Evolutionary conservation across 306 rosid genomes (phyloP), one percentile per base, ranked within the genome.

Genomic region (Oxytropis ochrocephala): DNA sequence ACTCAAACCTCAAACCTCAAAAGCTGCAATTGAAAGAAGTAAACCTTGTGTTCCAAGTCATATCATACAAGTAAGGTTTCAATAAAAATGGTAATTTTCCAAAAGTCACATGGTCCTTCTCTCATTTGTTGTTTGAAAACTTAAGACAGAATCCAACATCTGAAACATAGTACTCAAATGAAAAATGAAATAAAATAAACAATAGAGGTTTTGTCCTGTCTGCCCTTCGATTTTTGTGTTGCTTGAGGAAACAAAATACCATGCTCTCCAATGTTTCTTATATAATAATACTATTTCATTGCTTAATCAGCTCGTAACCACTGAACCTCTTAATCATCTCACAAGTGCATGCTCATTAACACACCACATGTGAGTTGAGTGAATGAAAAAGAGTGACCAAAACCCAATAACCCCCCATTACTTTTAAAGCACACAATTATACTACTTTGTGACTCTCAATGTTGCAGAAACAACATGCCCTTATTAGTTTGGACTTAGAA

Each of bases 291-390:
- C 58, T 69, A 70, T 82, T 82, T 82, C 75, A 82, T 78, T 82
- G 81, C 86, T 82, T 82, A 78, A 82, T 75, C 64, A 70, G 78
- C 81, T 82, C 69, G 86, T 82, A 82, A 82, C 83, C 83, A 70
- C 86, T 71, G 78, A 75, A 60, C 73, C 41, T 66, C 18, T 63
- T 75, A 82, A 82, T 82, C 81, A 82, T 82, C 83, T 78, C 80
- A 65, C 80, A 64, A 77, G 86, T 78, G 86, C 86, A 41, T 62
- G 64, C 50, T 78, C 69, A 54, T 65, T 50, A 70, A 70, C 83
- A 75, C 18, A 30, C 46, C 81, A 82, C 86, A 82, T 82, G 86
- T 73, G 69, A 56, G 43, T 36, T 48, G 69, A 69, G 74, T 50
- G 44, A 68, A 42, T 53, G 67, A 72, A 43, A 17, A 47, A 66